phyloP scores from a whole-genome alignment of 345 rosid genomes.

The Toxicodendron radicans region DNA sequence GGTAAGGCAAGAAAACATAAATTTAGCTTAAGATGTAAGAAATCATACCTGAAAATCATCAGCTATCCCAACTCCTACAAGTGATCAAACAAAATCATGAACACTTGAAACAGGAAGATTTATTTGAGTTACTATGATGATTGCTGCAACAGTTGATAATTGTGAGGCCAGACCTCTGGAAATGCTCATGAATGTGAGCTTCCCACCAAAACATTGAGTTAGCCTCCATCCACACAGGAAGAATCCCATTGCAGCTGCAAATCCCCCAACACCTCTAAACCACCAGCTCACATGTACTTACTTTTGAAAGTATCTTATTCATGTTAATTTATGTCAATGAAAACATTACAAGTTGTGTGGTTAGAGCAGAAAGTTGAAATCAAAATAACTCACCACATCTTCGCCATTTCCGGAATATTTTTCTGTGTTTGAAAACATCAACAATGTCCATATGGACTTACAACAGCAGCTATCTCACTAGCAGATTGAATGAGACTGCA shows the following conservation, averaged over 20 bases:
- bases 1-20: not conserved
- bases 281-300: slow-evolving; percentile 27
- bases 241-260: slow-evolving; percentile 32
- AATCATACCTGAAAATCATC: slow-evolving; percentile 26
- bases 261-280: slow-evolving; percentile 30
- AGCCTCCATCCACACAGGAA: slow-evolving; percentile 30
- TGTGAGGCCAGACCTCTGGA: slow-evolving; percentile 33
- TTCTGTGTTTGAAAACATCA: slow-evolving; percentile 34
- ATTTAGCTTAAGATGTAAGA: not conserved
- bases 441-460: slow-evolving; percentile 29
- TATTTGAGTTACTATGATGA: slow-evolving; percentile 22
- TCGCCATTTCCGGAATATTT: slow-evolving; percentile 24
- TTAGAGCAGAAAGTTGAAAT: too few species aligned
- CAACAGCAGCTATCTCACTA: slow-evolving; percentile 29
- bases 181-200: slow-evolving; percentile 34
- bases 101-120: slow-evolving; percentile 29
- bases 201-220: slow-evolving; percentile 31
- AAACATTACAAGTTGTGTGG: not conserved
- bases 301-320: slow-evolving; percentile 1
- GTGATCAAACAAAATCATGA: slow-evolving; percentile 32
- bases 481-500: slow-evolving; percentile 40
- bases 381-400: not conserved
- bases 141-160: slow-evolving; percentile 30
- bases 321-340: too few species aligned
- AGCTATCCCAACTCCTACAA: slow-evolving; percentile 29